phyloP scores from a whole-genome alignment of 306 rosid genomes.

The Malus domestica region DNA sequence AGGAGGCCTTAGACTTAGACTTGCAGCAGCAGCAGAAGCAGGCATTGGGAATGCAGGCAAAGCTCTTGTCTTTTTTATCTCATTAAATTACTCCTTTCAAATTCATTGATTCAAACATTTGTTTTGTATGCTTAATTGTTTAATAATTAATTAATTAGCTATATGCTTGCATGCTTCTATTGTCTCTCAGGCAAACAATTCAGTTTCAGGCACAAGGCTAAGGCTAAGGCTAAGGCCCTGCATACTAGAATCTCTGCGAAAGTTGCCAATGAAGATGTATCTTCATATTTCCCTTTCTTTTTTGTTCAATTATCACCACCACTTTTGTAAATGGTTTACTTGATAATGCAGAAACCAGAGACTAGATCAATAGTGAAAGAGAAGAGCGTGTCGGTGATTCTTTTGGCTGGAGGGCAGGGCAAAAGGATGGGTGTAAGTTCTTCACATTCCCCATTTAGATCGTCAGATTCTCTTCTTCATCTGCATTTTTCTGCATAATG shows the following conservation, averaged over 20 bases:
- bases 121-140: background rate
- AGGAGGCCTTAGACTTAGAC: background rate
- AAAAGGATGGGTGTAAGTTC: conserved; percentile 82
- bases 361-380: conserved; percentile 27
- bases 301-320: background rate
- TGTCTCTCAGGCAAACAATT: conserved; percentile 21
- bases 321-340: background rate
- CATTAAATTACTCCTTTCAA: background rate
- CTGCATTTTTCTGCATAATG: background rate
- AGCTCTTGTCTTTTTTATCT: background rate
- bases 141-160: too few species aligned
- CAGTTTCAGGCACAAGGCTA: conserved; percentile 12
- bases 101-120: background rate
- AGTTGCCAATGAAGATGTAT: conserved; percentile 16
- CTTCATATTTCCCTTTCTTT: background rate
- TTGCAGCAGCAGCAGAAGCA: background rate
- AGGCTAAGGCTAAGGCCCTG: background rate
- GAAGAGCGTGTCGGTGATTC: conserved; percentile 60
- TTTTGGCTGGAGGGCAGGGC: conserved; percentile 81
- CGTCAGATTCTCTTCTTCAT: background rate
- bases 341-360: conserved; percentile 14
- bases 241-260: conserved; percentile 18
- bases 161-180: too few species aligned
- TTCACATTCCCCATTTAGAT: background rate
- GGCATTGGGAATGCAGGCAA: conserved; percentile 19